Percentiles rank a stretch among this genome's conserved stretches.
Conservation (phyloP, 768 basidiomycete genomes). For the Rhizopogon vinicolor region DNA sequence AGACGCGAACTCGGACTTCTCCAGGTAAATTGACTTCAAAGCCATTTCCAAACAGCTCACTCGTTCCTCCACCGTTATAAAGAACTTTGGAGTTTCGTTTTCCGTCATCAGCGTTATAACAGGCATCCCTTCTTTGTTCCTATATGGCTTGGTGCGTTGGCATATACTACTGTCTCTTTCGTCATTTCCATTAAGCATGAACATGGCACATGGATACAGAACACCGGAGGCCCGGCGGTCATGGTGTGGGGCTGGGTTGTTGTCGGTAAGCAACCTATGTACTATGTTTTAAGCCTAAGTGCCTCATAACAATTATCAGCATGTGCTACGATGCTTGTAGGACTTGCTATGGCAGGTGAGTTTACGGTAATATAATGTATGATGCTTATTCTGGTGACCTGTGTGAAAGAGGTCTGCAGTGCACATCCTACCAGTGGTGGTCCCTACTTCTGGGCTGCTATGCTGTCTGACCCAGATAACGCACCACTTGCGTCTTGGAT, state of each 20-base stretch:
- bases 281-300: background rate
- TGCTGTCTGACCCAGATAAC: slow-evolving; percentile 52
- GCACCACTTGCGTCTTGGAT: slow-evolving; percentile 72
- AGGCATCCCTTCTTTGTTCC: slow-evolving; percentile 64
- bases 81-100: slow-evolving; percentile 75
- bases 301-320: slow-evolving; percentile 28
- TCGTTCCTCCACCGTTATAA: background rate
- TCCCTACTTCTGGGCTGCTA: slow-evolving; percentile 81
- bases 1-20: slow-evolving; percentile 61
- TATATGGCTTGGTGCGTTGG: slow-evolving; percentile 57
- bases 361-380: background rate
- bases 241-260: slow-evolving; percentile 78
- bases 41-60: background rate
- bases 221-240: slow-evolving; percentile 70
- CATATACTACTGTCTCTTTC: background rate
- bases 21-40: slow-evolving; percentile 39
- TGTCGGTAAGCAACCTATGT: slow-evolving; percentile 39
- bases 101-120: slow-evolving; percentile 76
- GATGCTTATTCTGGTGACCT: background rate
- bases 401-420: slow-evolving; percentile 37
- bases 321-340: slow-evolving; percentile 67
- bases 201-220: slow-evolving; percentile 31
- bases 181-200: background rate
- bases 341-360: slow-evolving; percentile 70
- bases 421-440: slow-evolving; percentile 72